Evolutionary conservation across 768 basidiomycete species (phyloP), one percentile per base, ranked within the genome.

Genomic region (Pluteus cervinus): DNA sequence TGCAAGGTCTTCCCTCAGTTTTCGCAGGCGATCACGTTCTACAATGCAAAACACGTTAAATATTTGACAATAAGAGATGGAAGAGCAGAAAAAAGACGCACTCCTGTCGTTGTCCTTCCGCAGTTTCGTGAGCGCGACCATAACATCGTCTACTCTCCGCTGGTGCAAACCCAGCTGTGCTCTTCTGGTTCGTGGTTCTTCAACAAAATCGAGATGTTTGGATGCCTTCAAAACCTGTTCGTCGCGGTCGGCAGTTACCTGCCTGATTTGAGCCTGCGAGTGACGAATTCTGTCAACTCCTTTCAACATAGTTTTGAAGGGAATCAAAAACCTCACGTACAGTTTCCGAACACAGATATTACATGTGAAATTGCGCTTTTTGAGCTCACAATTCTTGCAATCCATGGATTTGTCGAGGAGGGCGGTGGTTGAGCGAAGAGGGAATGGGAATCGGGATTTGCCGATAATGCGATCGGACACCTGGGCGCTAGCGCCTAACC

Each of bases 281-380:
- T 85, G 76, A 23, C 78, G 70, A 21, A 79, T 48, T 41, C 79
- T 77, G 40, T 7, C 24, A 8, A 43, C 21, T 17, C n/a, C n/a
- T n/a, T n/a, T n/a, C n/a, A n/a, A 1, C 5, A 31, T 22, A 4
- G n/a, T n/a, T n/a, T 14, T 37, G 24, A 33, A 33, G 32, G 7
- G 21, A 33, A 7, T 30, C 34, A 21, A 22, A 18, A 11, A 24
- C 32, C 34, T 22, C 16, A 26, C 76, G 52, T 46, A 85, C 86
- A 83, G 79, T 12, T 65, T 74, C 44, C 68, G 71, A 17, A 87
- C 56, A 53, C 86, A 88, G 33, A 65, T 73, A 48, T 73, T 73
- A 50, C 86, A 88, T 51, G 72, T 76, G 61, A 85, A 86, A 43
- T 83, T 79, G 4, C 81, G 74, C 47, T 86, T 81, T 47, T 66